Evolutionary conservation across 2,329 filamentous ascomycete genomes (phyloP).

Genomic region (Diaporthe caulivora): DNA sequence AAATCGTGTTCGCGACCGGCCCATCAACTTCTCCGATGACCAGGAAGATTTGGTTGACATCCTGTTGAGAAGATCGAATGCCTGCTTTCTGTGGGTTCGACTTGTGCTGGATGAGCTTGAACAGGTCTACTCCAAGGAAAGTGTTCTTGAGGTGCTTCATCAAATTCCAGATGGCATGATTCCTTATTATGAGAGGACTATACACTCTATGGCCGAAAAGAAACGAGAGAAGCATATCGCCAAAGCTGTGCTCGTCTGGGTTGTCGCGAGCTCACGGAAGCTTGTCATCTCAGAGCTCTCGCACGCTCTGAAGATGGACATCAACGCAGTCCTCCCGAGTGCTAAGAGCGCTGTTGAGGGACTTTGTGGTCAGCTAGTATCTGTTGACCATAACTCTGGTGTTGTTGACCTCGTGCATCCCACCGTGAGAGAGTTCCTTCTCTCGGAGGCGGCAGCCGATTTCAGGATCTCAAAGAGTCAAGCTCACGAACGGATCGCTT

Average conservation of each 20-base stretch:
- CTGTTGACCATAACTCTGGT: slow-evolving; percentile 41
- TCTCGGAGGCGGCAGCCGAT: slow-evolving; percentile 43
- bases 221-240: slow-evolving; percentile 46
- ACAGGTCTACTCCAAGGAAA: slow-evolving; percentile 43
- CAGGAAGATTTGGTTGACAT: slow-evolving; percentile 39
- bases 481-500: slow-evolving; percentile 45
- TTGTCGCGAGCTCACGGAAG: slow-evolving; percentile 42
- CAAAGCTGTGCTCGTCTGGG: slow-evolving; percentile 47
- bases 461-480: slow-evolving; percentile 43
- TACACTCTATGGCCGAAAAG: slow-evolving; percentile 44
- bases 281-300: slow-evolving; percentile 46
- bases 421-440: slow-evolving; percentile 47
- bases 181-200: slow-evolving; percentile 43
- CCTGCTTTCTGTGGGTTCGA: slow-evolving; percentile 50
- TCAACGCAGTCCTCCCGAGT: slow-evolving; percentile 42
- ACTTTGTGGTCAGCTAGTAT: slow-evolving; percentile 49
- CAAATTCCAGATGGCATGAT: slow-evolving; percentile 50
- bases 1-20: slow-evolving; percentile 41
- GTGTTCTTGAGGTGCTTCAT: slow-evolving; percentile 46
- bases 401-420: slow-evolving; percentile 46
- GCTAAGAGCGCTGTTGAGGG: slow-evolving; percentile 43
- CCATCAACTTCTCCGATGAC: slow-evolving; percentile 35
- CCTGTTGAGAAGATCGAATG: slow-evolving; percentile 46
- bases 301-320: slow-evolving; percentile 46
- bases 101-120: slow-evolving; percentile 49